Conservation (phyloP, 352 stramenopile genomes). For the Globisporangium heterothallicum region DNA sequence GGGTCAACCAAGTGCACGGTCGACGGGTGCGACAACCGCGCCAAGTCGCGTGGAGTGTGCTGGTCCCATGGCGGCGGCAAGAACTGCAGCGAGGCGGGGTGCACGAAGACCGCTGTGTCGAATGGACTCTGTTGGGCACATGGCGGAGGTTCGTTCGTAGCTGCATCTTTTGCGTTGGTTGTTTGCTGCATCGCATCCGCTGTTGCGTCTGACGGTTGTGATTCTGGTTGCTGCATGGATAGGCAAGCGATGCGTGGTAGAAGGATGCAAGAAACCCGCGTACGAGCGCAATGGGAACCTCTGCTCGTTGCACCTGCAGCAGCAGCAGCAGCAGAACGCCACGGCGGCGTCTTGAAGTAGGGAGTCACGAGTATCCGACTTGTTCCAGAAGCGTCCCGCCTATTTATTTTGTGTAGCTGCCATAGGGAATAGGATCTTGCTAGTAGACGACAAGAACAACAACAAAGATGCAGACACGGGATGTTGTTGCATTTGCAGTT, state of each 20-base stretch:
- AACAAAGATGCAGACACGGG: no score
- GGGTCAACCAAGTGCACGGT: constrained; percentile 71
- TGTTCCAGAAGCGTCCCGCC: no score
- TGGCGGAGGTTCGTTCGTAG: constrained; percentile 42
- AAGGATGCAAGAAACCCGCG: constrained; percentile 42
- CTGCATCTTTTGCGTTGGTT: not conserved
- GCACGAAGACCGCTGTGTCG: constrained; percentile 71
- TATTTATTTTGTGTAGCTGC: no score
- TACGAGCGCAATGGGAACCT: constrained; percentile 46
- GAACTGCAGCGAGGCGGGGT: constrained; percentile 58
- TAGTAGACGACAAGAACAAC: no score
- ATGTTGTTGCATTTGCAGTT: no score
- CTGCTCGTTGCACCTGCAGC: constrained; percentile 31
- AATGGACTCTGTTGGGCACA: constrained; percentile 78
- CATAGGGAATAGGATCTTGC: no score
- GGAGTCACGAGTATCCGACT: no score
- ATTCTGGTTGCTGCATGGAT: not conserved
- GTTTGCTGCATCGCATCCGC: not conserved
- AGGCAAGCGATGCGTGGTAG: constrained; percentile 45
- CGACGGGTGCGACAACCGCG: constrained; percentile 53
- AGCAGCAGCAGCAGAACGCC: not conserved
- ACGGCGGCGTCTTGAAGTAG: not conserved
- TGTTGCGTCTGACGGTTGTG: not conserved
- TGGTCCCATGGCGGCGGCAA: constrained; percentile 76
- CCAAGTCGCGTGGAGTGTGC: constrained; percentile 73